These are phyloP conservation scores for Phylloporus scabripes DNA, from an alignment of 768 basidiomycete species.

Conservation along the genomic window DNA sequence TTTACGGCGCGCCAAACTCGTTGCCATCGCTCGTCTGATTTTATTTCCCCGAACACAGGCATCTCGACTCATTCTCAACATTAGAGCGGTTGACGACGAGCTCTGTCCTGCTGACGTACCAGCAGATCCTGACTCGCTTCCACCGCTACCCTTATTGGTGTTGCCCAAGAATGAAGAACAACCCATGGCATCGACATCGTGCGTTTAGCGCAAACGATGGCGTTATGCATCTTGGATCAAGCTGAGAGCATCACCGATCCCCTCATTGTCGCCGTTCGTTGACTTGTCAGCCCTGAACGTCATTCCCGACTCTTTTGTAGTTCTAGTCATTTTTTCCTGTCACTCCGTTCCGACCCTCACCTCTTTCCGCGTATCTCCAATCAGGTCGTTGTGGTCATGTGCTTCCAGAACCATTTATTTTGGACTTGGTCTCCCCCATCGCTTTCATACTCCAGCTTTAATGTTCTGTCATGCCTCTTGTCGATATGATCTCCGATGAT, in stretches of 20 bases:
- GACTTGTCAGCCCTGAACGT: not conserved
- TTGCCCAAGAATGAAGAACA: conserved; percentile 1
- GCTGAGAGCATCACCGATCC: not conserved
- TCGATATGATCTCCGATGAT: no score
- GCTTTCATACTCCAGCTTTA: no score
- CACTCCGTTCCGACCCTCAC: not conserved
- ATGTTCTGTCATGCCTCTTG: no score
- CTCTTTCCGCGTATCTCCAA: not conserved
- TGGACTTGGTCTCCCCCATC: no score
- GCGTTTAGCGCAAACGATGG: not conserved
- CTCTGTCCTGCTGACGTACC: conserved; percentile 3
- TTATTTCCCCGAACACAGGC: conserved; percentile 2
- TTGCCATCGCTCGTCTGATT: not conserved
- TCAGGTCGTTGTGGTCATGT: not conserved
- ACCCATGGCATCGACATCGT: conserved; percentile 10
- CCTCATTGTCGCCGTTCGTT: not conserved
- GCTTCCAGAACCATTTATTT: no score
- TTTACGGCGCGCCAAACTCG: not conserved
- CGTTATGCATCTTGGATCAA: not conserved
- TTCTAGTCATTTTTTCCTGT: no score
- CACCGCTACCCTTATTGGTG: not conserved
- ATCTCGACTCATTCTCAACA: conserved; percentile 19
- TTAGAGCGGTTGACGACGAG: conserved; percentile 6
- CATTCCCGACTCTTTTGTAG: no score
- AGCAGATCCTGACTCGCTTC: conserved; percentile 5